phyloP scores from a whole-genome alignment of 1,284 basidiomycete genomes.

The Ustilago vetiveriae region DNA sequence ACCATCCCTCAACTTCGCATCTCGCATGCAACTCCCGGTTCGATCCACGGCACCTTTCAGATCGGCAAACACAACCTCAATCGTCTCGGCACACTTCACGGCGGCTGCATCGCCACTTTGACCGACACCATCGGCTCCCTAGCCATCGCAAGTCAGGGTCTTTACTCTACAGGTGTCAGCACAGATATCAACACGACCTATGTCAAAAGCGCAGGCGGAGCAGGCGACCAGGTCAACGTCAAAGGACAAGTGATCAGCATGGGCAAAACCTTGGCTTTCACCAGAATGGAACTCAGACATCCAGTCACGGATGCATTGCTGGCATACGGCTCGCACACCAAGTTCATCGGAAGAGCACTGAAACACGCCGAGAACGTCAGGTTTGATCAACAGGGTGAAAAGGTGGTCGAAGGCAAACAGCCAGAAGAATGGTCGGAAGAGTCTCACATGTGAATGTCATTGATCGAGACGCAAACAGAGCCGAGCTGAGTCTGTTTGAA shows the following conservation, averaged over 20 bases:
- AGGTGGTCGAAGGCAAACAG: slow-evolving; percentile 73
- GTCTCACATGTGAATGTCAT: slow-evolving; percentile 9
- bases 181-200: slow-evolving; percentile 87
- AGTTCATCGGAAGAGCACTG: slow-evolving; percentile 82
- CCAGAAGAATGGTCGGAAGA: slow-evolving; percentile 40
- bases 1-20: slow-evolving; percentile 53
- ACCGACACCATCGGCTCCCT: slow-evolving; percentile 86
- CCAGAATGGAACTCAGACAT: slow-evolving; percentile 60
- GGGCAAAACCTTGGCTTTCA: slow-evolving; percentile 62
- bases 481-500: background rate
- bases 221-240: slow-evolving; percentile 44
- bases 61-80: slow-evolving; percentile 59
- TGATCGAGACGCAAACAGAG: background rate
- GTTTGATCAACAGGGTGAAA: slow-evolving; percentile 81
- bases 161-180: slow-evolving; percentile 84
- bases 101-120: slow-evolving; percentile 82
- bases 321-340: slow-evolving; percentile 74
- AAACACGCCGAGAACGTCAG: slow-evolving; percentile 80
- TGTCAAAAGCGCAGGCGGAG: slow-evolving; percentile 75
- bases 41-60: slow-evolving; percentile 37
- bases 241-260: slow-evolving; percentile 50
- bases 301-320: slow-evolving; percentile 49
- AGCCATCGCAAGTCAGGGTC: slow-evolving; percentile 81
- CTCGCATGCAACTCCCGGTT: slow-evolving; percentile 50
- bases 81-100: slow-evolving; percentile 73